These are phyloP conservation scores for Crinitomyces ghanaensis DNA, from an alignment of 805 yeast species.

Conservation along the genomic window DNA sequence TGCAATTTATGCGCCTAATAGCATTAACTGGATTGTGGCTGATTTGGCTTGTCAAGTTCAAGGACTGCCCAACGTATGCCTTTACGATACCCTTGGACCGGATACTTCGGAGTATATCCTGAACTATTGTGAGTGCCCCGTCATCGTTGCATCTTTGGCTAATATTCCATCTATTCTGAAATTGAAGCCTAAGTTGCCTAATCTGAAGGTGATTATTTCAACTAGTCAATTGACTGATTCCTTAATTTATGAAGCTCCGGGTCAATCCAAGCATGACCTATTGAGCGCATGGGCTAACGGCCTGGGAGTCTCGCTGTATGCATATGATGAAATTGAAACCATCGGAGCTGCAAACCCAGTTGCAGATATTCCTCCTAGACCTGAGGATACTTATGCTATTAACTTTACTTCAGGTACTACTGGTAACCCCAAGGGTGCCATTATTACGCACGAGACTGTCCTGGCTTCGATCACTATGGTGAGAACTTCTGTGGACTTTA, in stretches of 20 bases:
- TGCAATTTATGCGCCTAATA: slow-evolving; percentile 24
- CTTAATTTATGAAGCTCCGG: slow-evolving; percentile 24
- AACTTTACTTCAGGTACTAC: slow-evolving; percentile 71
- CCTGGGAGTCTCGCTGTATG: slow-evolving; percentile 30
- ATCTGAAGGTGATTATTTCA: slow-evolving; percentile 42
- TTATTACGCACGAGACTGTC: slow-evolving; percentile 39
- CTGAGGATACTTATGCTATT: slow-evolving; percentile 46
- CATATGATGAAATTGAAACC: slow-evolving; percentile 31
- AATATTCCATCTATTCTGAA: slow-evolving; percentile 39
- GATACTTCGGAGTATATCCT: slow-evolving; percentile 54
- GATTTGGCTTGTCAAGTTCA: slow-evolving; percentile 59
- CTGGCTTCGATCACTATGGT: slow-evolving; percentile 36
- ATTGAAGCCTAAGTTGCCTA: slow-evolving; percentile 32
- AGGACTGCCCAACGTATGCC: slow-evolving; percentile 41
- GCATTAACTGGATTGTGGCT: slow-evolving; percentile 48
- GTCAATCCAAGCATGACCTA: slow-evolving; percentile 20
- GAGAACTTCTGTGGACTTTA: slow-evolving; percentile 19
- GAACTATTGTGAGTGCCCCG: slow-evolving; percentile 49
- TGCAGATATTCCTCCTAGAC: slow-evolving; percentile 37
- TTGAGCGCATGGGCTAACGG: slow-evolving; percentile 20
- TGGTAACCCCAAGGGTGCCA: slow-evolving; percentile 65
- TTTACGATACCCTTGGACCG: slow-evolving; percentile 49
- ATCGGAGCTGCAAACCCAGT: slow-evolving; percentile 38
- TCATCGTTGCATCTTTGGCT: slow-evolving; percentile 41
- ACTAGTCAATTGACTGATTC: slow-evolving; percentile 34